phyloP scores from a whole-genome alignment of 1,284 basidiomycete genomes.

The Ustilago vetiveriae region DNA sequence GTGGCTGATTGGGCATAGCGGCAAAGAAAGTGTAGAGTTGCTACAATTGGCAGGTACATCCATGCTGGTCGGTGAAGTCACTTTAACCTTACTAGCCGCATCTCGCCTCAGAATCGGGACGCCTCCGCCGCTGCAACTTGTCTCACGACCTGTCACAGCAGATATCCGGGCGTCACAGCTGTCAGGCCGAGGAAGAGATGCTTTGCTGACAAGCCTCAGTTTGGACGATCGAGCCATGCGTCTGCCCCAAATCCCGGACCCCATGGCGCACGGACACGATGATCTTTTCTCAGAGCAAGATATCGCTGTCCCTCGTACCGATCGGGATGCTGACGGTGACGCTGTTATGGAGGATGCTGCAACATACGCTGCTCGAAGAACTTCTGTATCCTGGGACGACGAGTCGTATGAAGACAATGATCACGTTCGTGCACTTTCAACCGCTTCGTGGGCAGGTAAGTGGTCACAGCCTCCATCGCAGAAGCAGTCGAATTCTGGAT shows the following conservation, averaged over 20 bases:
- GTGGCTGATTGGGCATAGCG: neutral
- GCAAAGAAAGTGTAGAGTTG: conserved; percentile 4
- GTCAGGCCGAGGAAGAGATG: neutral
- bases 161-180: neutral
- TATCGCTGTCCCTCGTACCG: neutral
- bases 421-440: neutral
- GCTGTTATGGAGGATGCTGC: conserved; percentile 39
- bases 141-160: conserved; percentile 24
- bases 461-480: conserved; percentile 1
- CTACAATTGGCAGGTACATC: conserved; percentile 6
- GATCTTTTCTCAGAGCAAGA: neutral
- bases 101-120: conserved; percentile 10
- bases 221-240: conserved; percentile 18
- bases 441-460: conserved; percentile 1
- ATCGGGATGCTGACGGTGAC: conserved; percentile 34
- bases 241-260: neutral
- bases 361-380: conserved; percentile 13
- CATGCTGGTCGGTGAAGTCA: conserved; percentile 9
- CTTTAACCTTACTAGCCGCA: conserved; percentile 10
- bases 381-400: conserved; percentile 18
- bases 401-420: conserved; percentile 7
- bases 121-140: conserved; percentile 27
- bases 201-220: conserved; percentile 28
- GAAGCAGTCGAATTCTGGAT: neutral
- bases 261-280: neutral